These are phyloP conservation scores for Crassisporium funariophilum DNA, from an alignment of 768 basidiomycete genomes.

Conservation along the genomic window DNA sequence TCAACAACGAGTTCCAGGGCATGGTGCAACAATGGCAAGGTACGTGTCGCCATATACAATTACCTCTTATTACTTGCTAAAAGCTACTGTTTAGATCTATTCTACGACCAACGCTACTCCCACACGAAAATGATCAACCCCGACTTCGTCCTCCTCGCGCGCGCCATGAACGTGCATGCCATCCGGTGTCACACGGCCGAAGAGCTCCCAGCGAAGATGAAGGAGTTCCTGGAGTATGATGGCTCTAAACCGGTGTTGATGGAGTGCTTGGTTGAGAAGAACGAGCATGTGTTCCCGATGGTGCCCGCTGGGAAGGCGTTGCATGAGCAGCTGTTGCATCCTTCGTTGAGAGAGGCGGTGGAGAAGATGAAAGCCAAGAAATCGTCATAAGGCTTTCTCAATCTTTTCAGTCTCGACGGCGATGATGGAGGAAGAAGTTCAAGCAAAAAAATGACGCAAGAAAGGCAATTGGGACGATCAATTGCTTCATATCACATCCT, in stretches of 20 bases:
- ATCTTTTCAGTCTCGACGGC: background rate
- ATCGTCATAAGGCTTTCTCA: background rate
- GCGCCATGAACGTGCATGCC: slow-evolving; percentile 91
- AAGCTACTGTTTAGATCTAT: slow-evolving; percentile 68
- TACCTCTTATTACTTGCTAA: slow-evolving; percentile 6
- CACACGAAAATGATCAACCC: slow-evolving; percentile 97
- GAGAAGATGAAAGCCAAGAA: slow-evolving; percentile 17
- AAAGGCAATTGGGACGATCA: no score
- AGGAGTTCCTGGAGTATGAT: slow-evolving; percentile 97
- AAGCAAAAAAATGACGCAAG: background rate
- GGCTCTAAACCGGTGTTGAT: slow-evolving; percentile 82
- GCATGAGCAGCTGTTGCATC: slow-evolving; percentile 87
- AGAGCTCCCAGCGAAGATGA: slow-evolving; percentile 94
- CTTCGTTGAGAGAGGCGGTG: slow-evolving; percentile 36
- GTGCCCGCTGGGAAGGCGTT: slow-evolving; percentile 93
- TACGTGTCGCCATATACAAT: slow-evolving; percentile 32
- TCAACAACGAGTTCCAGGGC: slow-evolving; percentile 98
- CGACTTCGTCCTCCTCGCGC: slow-evolving; percentile 87
- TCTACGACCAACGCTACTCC: slow-evolving; percentile 96
- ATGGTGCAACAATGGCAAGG: slow-evolving; percentile 99
- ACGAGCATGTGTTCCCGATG: slow-evolving; percentile 93
- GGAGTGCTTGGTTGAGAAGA: slow-evolving; percentile 85
- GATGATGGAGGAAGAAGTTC: background rate
- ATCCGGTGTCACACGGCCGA: slow-evolving; percentile 69
- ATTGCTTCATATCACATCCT: no score